phyloP scores from a whole-genome alignment of 495 filamentous ascomycete genomes.

The Neurospora terricola region DNA sequence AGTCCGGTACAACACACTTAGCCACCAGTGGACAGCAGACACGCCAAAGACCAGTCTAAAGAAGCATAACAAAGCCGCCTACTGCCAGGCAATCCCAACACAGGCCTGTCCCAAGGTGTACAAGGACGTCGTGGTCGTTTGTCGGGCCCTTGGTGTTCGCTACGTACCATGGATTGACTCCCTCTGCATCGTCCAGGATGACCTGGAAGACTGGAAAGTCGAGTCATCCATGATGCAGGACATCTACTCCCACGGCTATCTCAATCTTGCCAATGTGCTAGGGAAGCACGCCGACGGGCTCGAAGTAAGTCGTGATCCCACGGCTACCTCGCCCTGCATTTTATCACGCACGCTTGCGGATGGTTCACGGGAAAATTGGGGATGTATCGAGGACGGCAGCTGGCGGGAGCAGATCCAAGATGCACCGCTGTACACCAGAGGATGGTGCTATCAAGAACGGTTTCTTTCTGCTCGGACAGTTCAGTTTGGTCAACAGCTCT shows the following conservation, averaged over 20 bases:
- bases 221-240: not conserved
- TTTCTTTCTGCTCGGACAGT: not conserved
- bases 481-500: not conserved
- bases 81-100: not conserved
- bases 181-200: not conserved
- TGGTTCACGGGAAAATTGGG: not conserved
- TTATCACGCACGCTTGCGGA: not conserved
- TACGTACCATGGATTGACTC: not conserved
- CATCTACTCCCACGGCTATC: not conserved
- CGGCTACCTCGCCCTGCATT: not conserved
- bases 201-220: not conserved
- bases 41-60: not conserved
- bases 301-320: not conserved
- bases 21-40: not conserved
- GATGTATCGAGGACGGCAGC: not conserved
- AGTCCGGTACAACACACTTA: not conserved
- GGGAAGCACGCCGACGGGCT: not conserved
- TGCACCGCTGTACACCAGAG: not conserved
- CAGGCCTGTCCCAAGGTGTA: not conserved
- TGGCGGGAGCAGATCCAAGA: not conserved
- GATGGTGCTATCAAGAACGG: not conserved
- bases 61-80: not conserved
- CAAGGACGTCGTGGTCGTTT: not conserved
- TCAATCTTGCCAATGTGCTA: not conserved
- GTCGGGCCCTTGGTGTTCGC: not conserved